Conservation (phyloP, 495 filamentous ascomycete species). For the Jackrogersella multiformis region DNA sequence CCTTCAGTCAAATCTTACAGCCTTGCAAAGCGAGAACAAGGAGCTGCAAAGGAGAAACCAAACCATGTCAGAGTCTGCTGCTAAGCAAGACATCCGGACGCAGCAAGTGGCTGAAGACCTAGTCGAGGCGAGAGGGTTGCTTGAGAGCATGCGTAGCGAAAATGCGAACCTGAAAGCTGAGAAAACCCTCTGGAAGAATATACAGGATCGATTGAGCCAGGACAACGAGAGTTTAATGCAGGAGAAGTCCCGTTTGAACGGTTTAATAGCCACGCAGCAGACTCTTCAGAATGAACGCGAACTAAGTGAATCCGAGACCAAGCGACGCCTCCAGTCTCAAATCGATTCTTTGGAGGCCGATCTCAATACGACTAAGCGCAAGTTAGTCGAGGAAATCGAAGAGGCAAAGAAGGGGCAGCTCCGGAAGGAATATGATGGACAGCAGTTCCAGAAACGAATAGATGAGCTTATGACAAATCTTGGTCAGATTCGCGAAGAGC, state of each 20-base stretch:
- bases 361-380: slow-evolving; percentile 78
- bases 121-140: slow-evolving; percentile 79
- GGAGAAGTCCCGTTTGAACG: slow-evolving; percentile 82
- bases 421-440: slow-evolving; percentile 86
- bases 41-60: slow-evolving; percentile 85
- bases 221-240: slow-evolving; percentile 87
- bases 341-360: slow-evolving; percentile 82
- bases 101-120: slow-evolving; percentile 95
- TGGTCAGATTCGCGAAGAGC: slow-evolving; percentile 80
- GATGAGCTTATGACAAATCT: slow-evolving; percentile 87
- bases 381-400: slow-evolving; percentile 83
- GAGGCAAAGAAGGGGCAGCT: slow-evolving; percentile 79
- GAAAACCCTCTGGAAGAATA: slow-evolving; percentile 88
- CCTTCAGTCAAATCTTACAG: slow-evolving; percentile 85
- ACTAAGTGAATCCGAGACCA: slow-evolving; percentile 80
- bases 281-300: slow-evolving; percentile 91
- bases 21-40: slow-evolving; percentile 81
- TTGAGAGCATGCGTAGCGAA: slow-evolving; percentile 89
- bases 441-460: slow-evolving; percentile 85
- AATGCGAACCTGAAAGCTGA: slow-evolving; percentile 93
- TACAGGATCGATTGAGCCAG: slow-evolving; percentile 84
- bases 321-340: slow-evolving; percentile 77
- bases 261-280: slow-evolving; percentile 79
- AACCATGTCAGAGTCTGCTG: slow-evolving; percentile 77
- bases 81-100: slow-evolving; percentile 86